These are phyloP conservation scores for Boletus barrowsii DNA, from an alignment of 768 basidiomycete genomes.

Conservation along the genomic window DNA sequence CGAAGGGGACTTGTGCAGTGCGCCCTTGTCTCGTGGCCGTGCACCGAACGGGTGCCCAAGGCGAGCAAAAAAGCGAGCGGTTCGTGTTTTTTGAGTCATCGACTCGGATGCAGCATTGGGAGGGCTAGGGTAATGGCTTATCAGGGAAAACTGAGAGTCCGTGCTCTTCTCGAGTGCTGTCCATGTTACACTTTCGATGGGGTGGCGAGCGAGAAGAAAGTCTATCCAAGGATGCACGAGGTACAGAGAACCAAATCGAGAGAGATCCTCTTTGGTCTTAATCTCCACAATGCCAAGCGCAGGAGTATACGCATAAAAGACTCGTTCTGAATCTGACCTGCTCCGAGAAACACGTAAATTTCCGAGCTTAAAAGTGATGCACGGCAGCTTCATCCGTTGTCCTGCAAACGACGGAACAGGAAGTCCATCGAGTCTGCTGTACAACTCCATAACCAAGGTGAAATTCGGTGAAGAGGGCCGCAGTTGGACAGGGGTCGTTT, in stretches of 20 bases:
- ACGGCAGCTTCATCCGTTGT: constrained; percentile 7
- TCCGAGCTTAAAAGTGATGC: constrained; percentile 6
- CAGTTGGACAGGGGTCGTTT: background rate
- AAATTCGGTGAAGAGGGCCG: background rate
- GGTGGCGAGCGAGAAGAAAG: constrained; percentile 6
- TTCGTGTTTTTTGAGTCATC: too few species aligned
- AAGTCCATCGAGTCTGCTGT: background rate
- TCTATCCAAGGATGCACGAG: constrained; percentile 13
- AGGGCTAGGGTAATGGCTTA: background rate
- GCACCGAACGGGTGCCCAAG: background rate
- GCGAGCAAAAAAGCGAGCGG: background rate
- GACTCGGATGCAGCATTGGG: background rate
- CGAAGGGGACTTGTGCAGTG: background rate
- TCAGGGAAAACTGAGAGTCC: background rate
- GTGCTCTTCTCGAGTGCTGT: background rate
- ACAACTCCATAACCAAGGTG: background rate
- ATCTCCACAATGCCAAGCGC: constrained; percentile 10
- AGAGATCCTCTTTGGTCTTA: constrained; percentile 1
- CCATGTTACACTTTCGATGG: background rate
- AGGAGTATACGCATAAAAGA: background rate
- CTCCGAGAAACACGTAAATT: background rate
- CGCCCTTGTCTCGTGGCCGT: background rate
- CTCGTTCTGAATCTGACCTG: background rate
- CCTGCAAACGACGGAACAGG: background rate
- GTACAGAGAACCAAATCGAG: background rate